Evolutionary conservation across 495 filamentous ascomycete genomes (phyloP).

Genomic region (Tuber aestivum): DNA sequence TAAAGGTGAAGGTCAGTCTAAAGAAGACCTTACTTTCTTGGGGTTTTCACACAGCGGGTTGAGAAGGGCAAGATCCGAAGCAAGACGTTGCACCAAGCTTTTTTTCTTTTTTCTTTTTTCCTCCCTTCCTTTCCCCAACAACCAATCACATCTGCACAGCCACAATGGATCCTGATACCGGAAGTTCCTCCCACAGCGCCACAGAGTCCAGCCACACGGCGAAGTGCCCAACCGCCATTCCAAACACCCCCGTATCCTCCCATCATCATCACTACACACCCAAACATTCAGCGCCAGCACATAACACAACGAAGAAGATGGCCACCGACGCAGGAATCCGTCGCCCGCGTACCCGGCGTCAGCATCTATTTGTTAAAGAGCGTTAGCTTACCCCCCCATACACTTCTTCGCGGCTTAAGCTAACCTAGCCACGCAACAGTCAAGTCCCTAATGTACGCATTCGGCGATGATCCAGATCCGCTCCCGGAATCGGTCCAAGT

Average conservation of each 20-base stretch:
- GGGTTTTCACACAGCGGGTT: neutral
- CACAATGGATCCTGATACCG: neutral
- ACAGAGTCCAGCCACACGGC: neutral
- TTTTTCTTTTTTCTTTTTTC: neutral
- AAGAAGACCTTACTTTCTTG: neutral
- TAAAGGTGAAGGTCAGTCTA: neutral
- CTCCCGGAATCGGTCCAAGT: conserved; percentile 76
- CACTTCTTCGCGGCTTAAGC: conserved; percentile 17
- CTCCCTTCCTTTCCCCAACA: neutral
- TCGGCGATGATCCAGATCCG: conserved; percentile 66
- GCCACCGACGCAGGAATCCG: conserved; percentile 38
- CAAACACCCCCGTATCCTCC: neutral
- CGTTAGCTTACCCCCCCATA: conserved; percentile 49
- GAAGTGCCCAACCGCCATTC: neutral
- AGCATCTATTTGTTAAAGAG: conserved; percentile 73
- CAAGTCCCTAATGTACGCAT: conserved; percentile 72
- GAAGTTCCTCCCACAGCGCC: neutral
- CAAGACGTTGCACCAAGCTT: conserved; percentile 2
- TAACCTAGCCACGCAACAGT: conserved; percentile 51
- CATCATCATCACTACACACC: conserved; percentile 6
- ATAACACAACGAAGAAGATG: conserved; percentile 19
- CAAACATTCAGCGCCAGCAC: neutral
- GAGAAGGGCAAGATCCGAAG: neutral
- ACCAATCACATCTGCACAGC: neutral
- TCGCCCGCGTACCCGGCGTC: conserved; percentile 55